A percentile compares a stretch with the other conserved stretches of the same genome.
These are phyloP conservation scores for Pugionium dolabratum DNA, from an alignment of 345 rosid genomes.

Conservation along the genomic window DNA sequence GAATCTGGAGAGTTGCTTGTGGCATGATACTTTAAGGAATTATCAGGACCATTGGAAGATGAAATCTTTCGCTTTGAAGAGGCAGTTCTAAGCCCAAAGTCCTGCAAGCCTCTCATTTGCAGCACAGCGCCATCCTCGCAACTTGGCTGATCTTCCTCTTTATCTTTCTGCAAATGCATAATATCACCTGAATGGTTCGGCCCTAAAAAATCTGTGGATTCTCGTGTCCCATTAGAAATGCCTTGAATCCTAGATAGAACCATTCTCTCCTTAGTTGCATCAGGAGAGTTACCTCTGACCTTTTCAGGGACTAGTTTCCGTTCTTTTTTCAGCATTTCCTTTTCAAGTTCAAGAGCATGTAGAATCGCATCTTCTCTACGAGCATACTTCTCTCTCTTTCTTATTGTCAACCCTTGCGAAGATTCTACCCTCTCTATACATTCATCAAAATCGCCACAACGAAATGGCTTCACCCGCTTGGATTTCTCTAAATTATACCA, in stretches of 20 bases:
- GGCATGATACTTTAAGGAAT: slow-evolving; percentile 44
- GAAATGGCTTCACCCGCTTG: slow-evolving; percentile 93
- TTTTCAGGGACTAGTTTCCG: slow-evolving; percentile 47
- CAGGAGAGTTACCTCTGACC: slow-evolving; percentile 44
- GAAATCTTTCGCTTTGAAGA: slow-evolving; percentile 60
- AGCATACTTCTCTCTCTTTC: slow-evolving; percentile 98
- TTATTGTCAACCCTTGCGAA: slow-evolving; percentile 68
- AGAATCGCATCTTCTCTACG: slow-evolving; percentile 99
- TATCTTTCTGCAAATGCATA: slow-evolving; percentile 40
- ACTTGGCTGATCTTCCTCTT: slow-evolving; percentile 45
- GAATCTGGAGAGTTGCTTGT: slow-evolving; percentile 50
- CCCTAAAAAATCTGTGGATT: slow-evolving; percentile 31
- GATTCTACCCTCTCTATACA: slow-evolving; percentile 91
- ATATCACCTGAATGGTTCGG: slow-evolving; percentile 25
- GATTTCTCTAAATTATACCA: slow-evolving; percentile 99
- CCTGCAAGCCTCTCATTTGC: slow-evolving; percentile 88
- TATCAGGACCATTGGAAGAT: slow-evolving; percentile 51
- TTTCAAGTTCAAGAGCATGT: slow-evolving; percentile 98
- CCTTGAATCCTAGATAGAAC: slow-evolving; percentile 47
- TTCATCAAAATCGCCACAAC: slow-evolving; percentile 97
- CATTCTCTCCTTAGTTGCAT: slow-evolving; percentile 46
- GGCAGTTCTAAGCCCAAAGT: slow-evolving; percentile 68
- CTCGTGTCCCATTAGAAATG: slow-evolving; percentile 44
- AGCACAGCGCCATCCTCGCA: slow-evolving; percentile 60
- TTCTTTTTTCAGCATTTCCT: slow-evolving; percentile 57